Base-by-base conservation (phyloP, 257 asterid genomes). In the Solanum sejunctum region DNA sequence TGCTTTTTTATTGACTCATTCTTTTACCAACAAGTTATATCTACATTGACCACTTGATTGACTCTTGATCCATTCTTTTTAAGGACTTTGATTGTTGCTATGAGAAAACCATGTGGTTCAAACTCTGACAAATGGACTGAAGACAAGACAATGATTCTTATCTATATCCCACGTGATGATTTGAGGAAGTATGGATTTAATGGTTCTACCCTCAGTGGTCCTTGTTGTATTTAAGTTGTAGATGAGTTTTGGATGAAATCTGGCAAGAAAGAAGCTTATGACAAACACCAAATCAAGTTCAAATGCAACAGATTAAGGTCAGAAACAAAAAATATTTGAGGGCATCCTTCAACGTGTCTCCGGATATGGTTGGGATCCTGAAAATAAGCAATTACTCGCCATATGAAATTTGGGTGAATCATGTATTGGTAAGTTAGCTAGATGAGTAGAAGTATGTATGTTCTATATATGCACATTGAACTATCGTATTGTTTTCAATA, bases 1-100 rank as follows among this genome's bases (percentile, higher is more conserved):
- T 84, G 86, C 90, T 73, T 72, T 80, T 51, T 78, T 10, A 26
- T 52, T 67, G 75, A 26, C 80, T 84, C 61, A 61, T 78, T 86
- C 85, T 86, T 87, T 80, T 86, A 69, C 80, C 88, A 84, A 26
- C 49, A 66, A 8, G n/a, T 7, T 73, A 20, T 21, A 21, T 73
- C 60, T 73, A 21, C 63, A 77, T 52, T 26, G 82, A 51, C 67
- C 75, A 8, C 70, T 70, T 77, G 91, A 89, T 85, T 69, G 82
- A 86, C 83, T 85, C 70, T 86, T 89, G 84, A 89, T 88, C 86
- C 86, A 60, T 60, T 60, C 8, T 60, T 60, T 60, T 60, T n/a
- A 58, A 28, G 66, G 32, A 60, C 15, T 60, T 60, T 60, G n/a
- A 1, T 60, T 60, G 66, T 60, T 60, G 66, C n/a, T 60, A n/a